Percentiles rank a stretch among this genome's conserved stretches.
Conservation (phyloP, 805 yeast species). For the Monosporozyma unispora region DNA sequence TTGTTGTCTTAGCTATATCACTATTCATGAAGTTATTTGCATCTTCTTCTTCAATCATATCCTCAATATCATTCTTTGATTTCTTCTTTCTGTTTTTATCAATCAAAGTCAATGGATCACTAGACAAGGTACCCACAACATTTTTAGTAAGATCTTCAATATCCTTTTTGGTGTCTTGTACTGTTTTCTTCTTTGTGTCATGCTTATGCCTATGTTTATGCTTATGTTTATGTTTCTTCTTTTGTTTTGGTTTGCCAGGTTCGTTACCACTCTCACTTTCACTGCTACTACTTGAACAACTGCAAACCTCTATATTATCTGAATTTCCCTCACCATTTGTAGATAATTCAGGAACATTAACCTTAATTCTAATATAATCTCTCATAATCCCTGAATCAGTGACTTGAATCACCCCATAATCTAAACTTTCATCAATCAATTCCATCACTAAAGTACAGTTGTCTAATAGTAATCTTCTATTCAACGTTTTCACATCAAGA, state of each 20-base stretch:
- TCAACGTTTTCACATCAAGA: conserved; percentile 29
- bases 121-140: conserved; percentile 5
- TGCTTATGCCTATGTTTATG: conserved; percentile 2
- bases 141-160: conserved; percentile 6
- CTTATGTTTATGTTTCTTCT: conserved; percentile 1
- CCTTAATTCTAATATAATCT: conserved; percentile 63
- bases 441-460: conserved; percentile 71
- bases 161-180: conserved; percentile 3
- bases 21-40: conserved; percentile 46
- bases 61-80: conserved; percentile 1
- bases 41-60: conserved; percentile 9
- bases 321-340: conserved; percentile 5
- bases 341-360: conserved; percentile 29
- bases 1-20: conserved; percentile 66
- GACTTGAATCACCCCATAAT: conserved; percentile 77
- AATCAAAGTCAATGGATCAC: conserved; percentile 3
- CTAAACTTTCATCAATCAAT: conserved; percentile 82
- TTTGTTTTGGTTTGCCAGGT: background rate
- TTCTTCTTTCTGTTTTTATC: conserved; percentile 1
- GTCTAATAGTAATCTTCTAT: conserved; percentile 56
- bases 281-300: conserved; percentile 1
- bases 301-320: background rate
- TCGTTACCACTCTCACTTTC: background rate
- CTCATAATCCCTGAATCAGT: conserved; percentile 71
- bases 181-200: background rate